These are phyloP conservation scores for Neopestalotiopsis rosae DNA, from an alignment of 2,329 filamentous ascomycete species.

Conservation along the genomic window DNA sequence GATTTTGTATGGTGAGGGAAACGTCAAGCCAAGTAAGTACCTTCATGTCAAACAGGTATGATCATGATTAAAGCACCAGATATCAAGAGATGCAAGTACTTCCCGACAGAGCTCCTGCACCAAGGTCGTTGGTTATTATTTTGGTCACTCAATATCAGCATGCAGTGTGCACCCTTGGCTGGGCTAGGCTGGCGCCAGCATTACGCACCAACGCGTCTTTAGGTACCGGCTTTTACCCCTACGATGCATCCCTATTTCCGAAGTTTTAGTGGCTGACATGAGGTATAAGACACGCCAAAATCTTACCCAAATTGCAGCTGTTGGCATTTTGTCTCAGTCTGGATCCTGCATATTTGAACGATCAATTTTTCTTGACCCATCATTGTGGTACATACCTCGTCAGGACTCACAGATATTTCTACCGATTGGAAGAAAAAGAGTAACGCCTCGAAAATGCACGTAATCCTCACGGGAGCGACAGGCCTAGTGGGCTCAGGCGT, in stretches of 20 bases:
- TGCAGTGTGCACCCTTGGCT: conserved; percentile 33
- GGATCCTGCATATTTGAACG: not conserved
- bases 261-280: not conserved
- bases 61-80: no score
- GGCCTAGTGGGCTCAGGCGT: conserved; percentile 67
- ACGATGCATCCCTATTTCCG: not conserved
- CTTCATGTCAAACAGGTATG: no score
- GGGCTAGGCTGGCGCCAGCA: not conserved
- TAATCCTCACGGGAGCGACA: conserved; percentile 72
- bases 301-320: not conserved
- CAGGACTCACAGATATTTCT: not conserved
- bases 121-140: conserved; percentile 40
- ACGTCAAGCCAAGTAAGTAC: no score
- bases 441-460: conserved; percentile 52
- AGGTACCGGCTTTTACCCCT: not conserved
- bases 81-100: no score
- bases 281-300: not conserved
- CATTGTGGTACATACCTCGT: not conserved
- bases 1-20: no score
- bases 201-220: no score
- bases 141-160: no score
- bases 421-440: not conserved
- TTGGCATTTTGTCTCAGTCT: not conserved
- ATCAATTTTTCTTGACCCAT: not conserved
- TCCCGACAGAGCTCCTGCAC: no score